Evolutionary conservation across 2,329 filamentous ascomycete species (phyloP).

Genomic region (Dryadomyces sulphureus): DNA sequence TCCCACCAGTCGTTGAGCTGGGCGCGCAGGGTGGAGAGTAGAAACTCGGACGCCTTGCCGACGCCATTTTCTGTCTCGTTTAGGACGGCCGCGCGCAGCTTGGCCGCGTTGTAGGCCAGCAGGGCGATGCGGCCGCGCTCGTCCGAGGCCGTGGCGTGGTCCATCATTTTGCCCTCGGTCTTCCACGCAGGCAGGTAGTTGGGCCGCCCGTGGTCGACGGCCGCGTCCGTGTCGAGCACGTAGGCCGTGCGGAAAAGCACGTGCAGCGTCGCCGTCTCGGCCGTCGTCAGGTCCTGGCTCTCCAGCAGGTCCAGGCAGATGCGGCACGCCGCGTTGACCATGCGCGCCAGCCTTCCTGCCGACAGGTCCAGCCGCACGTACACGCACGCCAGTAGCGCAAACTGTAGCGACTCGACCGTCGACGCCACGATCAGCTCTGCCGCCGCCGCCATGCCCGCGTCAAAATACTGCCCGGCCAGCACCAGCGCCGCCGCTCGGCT

Average conservation of each 20-base stretch:
- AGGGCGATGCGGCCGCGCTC: background rate
- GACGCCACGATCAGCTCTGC: background rate
- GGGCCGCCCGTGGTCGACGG: background rate
- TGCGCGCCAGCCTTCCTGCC: background rate
- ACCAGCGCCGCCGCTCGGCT: background rate
- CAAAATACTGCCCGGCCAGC: background rate
- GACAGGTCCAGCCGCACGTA: background rate
- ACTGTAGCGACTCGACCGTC: background rate
- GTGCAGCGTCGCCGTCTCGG: background rate
- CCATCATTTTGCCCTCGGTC: background rate
- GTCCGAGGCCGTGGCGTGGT: background rate
- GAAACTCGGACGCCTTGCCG: background rate
- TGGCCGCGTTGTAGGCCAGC: background rate
- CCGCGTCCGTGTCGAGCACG: background rate
- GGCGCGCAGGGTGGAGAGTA: background rate
- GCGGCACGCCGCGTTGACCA: background rate
- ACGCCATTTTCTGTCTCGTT: background rate
- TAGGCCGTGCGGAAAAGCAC: background rate
- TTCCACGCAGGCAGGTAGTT: constrained; percentile 1
- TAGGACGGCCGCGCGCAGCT: background rate
- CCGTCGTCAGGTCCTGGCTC: background rate
- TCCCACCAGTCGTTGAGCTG: constrained; percentile 1
- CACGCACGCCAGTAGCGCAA: background rate
- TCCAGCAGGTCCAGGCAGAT: constrained; percentile 1
- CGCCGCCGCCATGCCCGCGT: background rate